Evolutionary conservation across 495 filamentous ascomycete species (phyloP).

Genomic region (Aspergillus biplanus): DNA sequence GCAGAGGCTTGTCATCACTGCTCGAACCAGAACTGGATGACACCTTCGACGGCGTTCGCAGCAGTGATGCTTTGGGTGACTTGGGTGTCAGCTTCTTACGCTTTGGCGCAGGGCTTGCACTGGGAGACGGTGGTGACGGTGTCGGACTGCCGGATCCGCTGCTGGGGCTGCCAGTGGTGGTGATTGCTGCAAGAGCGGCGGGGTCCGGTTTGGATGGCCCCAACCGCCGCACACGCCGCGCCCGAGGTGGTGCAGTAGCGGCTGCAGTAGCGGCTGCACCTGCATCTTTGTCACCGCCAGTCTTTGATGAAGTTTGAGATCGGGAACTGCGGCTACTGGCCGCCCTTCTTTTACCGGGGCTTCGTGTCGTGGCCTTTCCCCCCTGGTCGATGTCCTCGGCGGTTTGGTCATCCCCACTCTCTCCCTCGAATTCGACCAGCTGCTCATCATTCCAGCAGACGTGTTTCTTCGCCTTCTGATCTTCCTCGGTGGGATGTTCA

Average conservation of each 20-base stretch:
- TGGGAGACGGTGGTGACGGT: constrained; percentile 18
- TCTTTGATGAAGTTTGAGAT: constrained; percentile 27
- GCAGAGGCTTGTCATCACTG: constrained; percentile 12
- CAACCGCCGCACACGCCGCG: constrained; percentile 42
- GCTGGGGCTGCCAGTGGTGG: constrained; percentile 6
- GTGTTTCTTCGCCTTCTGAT: constrained; percentile 30
- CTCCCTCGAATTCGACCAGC: constrained; percentile 39
- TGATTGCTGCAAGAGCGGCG: constrained; percentile 9
- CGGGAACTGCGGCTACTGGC: constrained; percentile 33
- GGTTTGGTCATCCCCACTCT: constrained; percentile 22
- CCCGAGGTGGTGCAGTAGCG: constrained; percentile 37
- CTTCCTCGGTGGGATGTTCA: constrained; percentile 5
- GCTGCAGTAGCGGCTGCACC: constrained; percentile 31
- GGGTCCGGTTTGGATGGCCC: constrained; percentile 31
- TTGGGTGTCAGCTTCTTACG: constrained; percentile 48
- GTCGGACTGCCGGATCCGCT: constrained; percentile 1
- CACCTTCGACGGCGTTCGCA: constrained; percentile 23
- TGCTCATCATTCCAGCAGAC: constrained; percentile 51
- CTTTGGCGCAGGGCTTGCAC: constrained; percentile 34
- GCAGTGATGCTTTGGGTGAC: constrained; percentile 34
- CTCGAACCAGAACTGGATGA: constrained; percentile 6
- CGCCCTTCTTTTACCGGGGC: constrained; percentile 32
- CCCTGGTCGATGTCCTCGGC: constrained; percentile 24
- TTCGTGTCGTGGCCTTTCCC: constrained; percentile 15
- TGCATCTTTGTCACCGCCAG: constrained; percentile 23